These are phyloP conservation scores for Venturia aucupariae DNA, from an alignment of 2,329 filamentous ascomycete species.

Conservation along the genomic window DNA sequence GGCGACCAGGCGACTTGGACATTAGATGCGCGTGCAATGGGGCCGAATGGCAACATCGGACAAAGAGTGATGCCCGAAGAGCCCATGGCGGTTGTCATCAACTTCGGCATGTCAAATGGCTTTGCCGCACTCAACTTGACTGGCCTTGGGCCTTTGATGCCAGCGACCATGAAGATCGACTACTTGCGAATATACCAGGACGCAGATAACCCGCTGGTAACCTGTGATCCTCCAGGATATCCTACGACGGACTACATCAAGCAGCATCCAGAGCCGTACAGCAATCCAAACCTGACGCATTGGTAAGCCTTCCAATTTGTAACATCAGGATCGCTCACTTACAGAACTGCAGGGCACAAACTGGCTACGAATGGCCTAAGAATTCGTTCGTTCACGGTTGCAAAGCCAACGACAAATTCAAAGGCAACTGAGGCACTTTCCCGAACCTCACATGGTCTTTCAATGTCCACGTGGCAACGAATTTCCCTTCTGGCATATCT, in stretches of 20 bases:
- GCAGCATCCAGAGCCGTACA: conserved; percentile 51
- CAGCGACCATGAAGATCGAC: conserved; percentile 58
- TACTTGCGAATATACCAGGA: conserved; percentile 65
- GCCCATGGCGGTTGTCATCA: conserved; percentile 58
- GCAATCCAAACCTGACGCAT: conserved; percentile 53
- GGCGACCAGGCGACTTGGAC: conserved; percentile 57
- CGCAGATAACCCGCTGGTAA: conserved; percentile 46
- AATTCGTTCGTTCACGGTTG: conserved; percentile 54
- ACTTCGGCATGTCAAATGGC: conserved; percentile 60
- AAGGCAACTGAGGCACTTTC: neutral
- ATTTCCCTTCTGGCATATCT: neutral
- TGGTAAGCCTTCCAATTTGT: conserved; percentile 40
- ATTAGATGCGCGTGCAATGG: conserved; percentile 48
- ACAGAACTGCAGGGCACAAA: conserved; percentile 30
- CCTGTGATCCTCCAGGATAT: conserved; percentile 59
- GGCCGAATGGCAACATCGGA: conserved; percentile 61
- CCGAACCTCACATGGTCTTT: neutral
- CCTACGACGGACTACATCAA: conserved; percentile 59
- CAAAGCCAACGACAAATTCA: conserved; percentile 13
- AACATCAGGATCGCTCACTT: conserved; percentile 14
- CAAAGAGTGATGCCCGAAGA: conserved; percentile 57
- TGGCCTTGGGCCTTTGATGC: conserved; percentile 46
- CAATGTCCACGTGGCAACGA: neutral
- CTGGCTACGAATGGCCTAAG: conserved; percentile 50
- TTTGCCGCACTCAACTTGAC: conserved; percentile 54